phyloP scores from a whole-genome alignment of 139 green algal genomes.

The Pseudopediastrum boryanum region DNA sequence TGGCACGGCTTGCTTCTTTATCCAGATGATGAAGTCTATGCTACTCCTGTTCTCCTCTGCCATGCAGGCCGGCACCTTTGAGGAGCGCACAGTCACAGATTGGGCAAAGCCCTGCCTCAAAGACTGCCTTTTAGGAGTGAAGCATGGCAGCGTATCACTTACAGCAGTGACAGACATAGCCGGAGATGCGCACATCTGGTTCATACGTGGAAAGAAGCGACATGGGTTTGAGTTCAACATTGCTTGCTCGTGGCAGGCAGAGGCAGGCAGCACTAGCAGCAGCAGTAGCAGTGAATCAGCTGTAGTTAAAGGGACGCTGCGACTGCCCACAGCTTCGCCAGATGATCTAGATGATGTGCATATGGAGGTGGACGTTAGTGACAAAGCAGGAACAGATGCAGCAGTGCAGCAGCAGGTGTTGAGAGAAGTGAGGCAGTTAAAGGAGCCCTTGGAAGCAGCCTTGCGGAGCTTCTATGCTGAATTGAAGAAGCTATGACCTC shows the following conservation, averaged over 20 bases:
- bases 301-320: slow-evolving; percentile 10
- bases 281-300: background rate
- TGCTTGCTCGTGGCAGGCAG: background rate
- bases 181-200: slow-evolving; percentile 32
- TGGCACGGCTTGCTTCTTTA: too few species aligned
- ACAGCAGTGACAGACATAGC: background rate
- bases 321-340: slow-evolving; percentile 15
- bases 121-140: slow-evolving; percentile 5
- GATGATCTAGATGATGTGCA: slow-evolving; percentile 42
- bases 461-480: slow-evolving; percentile 17
- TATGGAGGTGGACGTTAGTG: background rate
- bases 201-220: slow-evolving; percentile 49
- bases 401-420: background rate
- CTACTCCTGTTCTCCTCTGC: too few species aligned
- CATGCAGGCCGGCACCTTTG: slow-evolving; percentile 48
- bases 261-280: background rate
- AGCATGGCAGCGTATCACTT: background rate
- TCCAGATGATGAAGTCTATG: too few species aligned
- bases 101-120: slow-evolving; percentile 44
- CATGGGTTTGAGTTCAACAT: slow-evolving; percentile 41
- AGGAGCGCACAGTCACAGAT: slow-evolving; percentile 43
- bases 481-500: slow-evolving; percentile 16
- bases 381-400: background rate
- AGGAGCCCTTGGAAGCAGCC: slow-evolving; percentile 2
- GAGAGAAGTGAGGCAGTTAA: background rate